Evolutionary conservation across 2,329 filamentous ascomycete species (phyloP).

Genomic region (Hymenoscyphus salicellus): DNA sequence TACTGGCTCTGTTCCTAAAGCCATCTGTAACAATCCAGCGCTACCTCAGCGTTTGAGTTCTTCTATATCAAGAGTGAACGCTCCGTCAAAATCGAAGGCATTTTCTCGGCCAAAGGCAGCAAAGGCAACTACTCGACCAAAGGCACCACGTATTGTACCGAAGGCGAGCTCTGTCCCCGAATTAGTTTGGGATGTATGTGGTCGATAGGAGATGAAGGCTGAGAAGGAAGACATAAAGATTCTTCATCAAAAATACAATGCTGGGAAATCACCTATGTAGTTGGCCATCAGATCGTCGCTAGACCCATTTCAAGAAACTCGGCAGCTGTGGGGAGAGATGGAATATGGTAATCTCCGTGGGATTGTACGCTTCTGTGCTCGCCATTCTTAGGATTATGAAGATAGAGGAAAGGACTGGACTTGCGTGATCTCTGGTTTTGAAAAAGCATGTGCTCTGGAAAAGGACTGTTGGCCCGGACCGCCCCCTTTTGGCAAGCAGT

Average conservation of each 20-base stretch:
- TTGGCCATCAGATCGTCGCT: background rate
- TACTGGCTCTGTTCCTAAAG: background rate
- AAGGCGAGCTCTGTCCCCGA: background rate
- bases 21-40: background rate
- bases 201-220: background rate
- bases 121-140: too few species aligned
- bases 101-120: too few species aligned
- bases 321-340: constrained; percentile 15
- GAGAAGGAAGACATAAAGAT: background rate
- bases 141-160: too few species aligned
- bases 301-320: background rate
- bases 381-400: background rate
- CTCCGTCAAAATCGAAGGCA: background rate
- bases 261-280: background rate
- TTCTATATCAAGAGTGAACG: background rate
- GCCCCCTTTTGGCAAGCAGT: constrained; percentile 3
- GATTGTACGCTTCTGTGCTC: constrained; percentile 14
- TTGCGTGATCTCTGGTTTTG: background rate
- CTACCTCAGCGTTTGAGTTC: background rate
- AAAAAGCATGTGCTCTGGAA: constrained; percentile 9
- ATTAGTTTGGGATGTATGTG: background rate
- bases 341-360: constrained; percentile 11
- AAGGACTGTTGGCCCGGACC: constrained; percentile 9
- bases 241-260: background rate
- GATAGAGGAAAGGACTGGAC: background rate